phyloP scores from a whole-genome alignment of 495 filamentous ascomycete genomes.

The Penicillium waksmanii region DNA sequence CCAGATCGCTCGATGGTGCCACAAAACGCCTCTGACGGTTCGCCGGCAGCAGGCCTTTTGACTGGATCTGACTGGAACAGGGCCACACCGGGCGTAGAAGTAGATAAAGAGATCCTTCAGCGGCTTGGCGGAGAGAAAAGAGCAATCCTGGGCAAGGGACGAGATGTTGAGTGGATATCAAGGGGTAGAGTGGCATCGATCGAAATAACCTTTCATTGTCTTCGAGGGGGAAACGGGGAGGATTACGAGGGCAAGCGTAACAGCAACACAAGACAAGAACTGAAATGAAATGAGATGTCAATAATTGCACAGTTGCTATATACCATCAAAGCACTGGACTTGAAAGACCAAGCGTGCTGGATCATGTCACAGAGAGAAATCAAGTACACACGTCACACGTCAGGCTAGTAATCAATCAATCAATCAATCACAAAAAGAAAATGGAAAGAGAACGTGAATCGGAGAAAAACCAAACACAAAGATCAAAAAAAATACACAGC shows the following conservation, averaged over 20 bases:
- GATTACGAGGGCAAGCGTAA: too few species aligned
- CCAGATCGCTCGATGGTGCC: not conserved
- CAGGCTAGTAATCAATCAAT: slow-evolving; percentile 20
- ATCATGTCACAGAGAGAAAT: slow-evolving; percentile 28
- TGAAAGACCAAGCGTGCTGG: slow-evolving; percentile 19
- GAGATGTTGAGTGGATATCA: too few species aligned
- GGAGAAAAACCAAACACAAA: not conserved
- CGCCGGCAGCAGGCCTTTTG: not conserved
- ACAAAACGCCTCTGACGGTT: not conserved
- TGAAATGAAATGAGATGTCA: too few species aligned
- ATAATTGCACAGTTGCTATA: slow-evolving; percentile 22
- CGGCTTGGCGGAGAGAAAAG: too few species aligned
- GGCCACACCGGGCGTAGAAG: too few species aligned
- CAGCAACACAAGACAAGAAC: too few species aligned
- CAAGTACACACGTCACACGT: slow-evolving; percentile 39
- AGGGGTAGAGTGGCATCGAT: too few species aligned
- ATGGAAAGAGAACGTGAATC: not conserved
- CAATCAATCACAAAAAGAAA: slow-evolving; percentile 12
- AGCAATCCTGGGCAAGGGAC: too few species aligned
- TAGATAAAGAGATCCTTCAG: too few species aligned
- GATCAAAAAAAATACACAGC: slow-evolving; percentile 2
- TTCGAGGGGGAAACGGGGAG: too few species aligned
- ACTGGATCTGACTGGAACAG: not conserved
- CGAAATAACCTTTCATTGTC: too few species aligned
- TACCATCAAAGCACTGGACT: slow-evolving; percentile 27